These are phyloP conservation scores for Saturnispora zaruensis DNA, from an alignment of 805 yeast genomes.

Conservation along the genomic window DNA sequence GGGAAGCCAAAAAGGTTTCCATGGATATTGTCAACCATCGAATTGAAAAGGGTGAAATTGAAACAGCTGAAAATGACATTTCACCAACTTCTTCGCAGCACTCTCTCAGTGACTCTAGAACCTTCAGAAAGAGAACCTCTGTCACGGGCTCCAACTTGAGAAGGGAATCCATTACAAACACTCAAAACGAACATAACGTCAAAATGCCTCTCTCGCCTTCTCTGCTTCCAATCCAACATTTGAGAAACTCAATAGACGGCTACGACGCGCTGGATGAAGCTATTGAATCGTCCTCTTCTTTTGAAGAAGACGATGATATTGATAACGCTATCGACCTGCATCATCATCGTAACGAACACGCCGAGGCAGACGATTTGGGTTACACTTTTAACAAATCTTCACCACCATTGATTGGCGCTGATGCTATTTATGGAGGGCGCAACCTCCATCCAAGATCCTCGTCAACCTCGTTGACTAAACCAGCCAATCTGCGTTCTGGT, in stretches of 20 bases:
- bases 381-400: slow-evolving; percentile 8
- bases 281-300: slow-evolving; percentile 33
- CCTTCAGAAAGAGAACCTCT: neutral
- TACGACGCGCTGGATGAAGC: slow-evolving; percentile 31
- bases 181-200: slow-evolving; percentile 37
- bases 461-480: slow-evolving; percentile 8
- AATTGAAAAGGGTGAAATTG: slow-evolving; percentile 12
- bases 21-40: slow-evolving; percentile 20
- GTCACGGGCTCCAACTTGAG: slow-evolving; percentile 18
- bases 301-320: slow-evolving; percentile 24
- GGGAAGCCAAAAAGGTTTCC: slow-evolving; percentile 62
- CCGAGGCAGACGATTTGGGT: slow-evolving; percentile 13
- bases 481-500: slow-evolving; percentile 14
- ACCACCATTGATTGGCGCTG: neutral
- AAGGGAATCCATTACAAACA: slow-evolving; percentile 45
- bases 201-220: slow-evolving; percentile 37
- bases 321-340: neutral
- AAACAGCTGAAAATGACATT: neutral
- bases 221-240: slow-evolving; percentile 23
- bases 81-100: neutral
- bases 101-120: neutral
- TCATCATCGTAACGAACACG: slow-evolving; percentile 3
- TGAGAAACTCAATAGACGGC: slow-evolving; percentile 25
- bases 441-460: slow-evolving; percentile 6
- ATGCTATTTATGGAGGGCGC: neutral